Conservation (phyloP, 106 monocot species). For the Chionographis japonica region DNA sequence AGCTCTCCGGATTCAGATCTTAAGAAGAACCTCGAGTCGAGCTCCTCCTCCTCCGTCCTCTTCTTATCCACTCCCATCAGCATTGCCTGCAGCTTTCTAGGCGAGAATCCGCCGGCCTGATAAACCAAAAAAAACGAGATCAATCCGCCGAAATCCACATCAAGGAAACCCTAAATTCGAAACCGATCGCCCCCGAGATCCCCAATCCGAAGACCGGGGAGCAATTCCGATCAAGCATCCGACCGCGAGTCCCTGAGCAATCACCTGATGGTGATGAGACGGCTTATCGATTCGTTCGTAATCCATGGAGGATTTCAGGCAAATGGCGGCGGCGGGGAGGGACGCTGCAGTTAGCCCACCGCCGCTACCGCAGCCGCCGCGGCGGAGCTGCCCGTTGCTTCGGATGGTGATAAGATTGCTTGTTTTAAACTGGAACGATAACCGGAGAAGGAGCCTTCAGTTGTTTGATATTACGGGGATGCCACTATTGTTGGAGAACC, state of each 20-base stretch:
- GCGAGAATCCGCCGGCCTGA: constrained; percentile 53
- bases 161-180: background rate
- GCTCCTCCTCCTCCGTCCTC: constrained; percentile 32
- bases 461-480: no score
- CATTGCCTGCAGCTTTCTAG: constrained; percentile 55
- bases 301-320: constrained; percentile 20
- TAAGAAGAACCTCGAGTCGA: constrained; percentile 24
- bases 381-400: no score
- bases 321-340: background rate
- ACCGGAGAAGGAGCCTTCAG: no score
- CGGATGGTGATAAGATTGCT: no score
- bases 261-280: background rate
- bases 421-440: no score
- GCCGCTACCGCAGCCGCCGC: background rate
- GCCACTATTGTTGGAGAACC: no score
- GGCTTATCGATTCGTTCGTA: constrained; percentile 47
- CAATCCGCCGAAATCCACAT: background rate
- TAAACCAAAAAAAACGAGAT: background rate
- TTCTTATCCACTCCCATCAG: constrained; percentile 61
- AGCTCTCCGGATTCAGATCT: constrained; percentile 28
- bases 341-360: background rate
- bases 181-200: background rate
- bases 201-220: no score
- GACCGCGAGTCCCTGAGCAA: no score
- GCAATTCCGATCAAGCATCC: no score